Evolutionary conservation across 1,284 basidiomycete genomes (phyloP).

Genomic region (Porodaedalea pini): DNA sequence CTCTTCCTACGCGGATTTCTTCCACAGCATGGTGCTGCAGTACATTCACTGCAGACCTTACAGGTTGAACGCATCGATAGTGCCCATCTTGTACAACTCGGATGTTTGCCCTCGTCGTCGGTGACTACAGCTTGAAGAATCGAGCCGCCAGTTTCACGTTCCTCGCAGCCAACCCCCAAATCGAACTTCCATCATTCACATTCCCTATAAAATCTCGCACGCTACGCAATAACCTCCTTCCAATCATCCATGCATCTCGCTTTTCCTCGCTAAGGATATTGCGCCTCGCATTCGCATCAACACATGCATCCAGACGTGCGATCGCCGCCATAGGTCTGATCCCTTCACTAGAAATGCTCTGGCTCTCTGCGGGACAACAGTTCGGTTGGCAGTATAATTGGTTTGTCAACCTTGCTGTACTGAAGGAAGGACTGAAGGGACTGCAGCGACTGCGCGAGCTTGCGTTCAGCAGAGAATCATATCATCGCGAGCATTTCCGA

Average conservation of each 20-base stretch:
- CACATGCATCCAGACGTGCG: background rate
- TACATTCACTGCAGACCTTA: background rate
- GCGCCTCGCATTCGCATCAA: background rate
- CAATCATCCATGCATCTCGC: background rate
- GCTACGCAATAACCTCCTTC: background rate
- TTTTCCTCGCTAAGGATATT: background rate
- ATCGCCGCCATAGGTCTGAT: background rate
- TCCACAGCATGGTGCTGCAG: background rate
- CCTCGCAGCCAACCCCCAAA: conserved; percentile 1
- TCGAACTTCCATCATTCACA: background rate
- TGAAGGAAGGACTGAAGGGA: background rate
- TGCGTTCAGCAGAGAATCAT: conserved; percentile 11
- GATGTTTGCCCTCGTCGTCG: background rate
- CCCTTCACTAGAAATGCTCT: background rate
- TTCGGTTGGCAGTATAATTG: background rate
- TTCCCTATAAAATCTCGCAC: background rate
- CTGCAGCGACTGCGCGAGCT: background rate
- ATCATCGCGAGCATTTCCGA: background rate
- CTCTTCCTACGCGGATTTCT: background rate
- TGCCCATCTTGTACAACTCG: background rate
- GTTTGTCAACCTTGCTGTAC: conserved; percentile 1
- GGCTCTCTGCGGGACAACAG: conserved; percentile 5
- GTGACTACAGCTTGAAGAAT: background rate
- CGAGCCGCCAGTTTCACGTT: background rate
- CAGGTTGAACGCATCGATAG: background rate